Percentiles rank a stretch among this genome's conserved stretches.
Evolutionary conservation across 2,329 filamentous ascomycete genomes (phyloP).

Genomic region (Fusarium sp.): DNA sequence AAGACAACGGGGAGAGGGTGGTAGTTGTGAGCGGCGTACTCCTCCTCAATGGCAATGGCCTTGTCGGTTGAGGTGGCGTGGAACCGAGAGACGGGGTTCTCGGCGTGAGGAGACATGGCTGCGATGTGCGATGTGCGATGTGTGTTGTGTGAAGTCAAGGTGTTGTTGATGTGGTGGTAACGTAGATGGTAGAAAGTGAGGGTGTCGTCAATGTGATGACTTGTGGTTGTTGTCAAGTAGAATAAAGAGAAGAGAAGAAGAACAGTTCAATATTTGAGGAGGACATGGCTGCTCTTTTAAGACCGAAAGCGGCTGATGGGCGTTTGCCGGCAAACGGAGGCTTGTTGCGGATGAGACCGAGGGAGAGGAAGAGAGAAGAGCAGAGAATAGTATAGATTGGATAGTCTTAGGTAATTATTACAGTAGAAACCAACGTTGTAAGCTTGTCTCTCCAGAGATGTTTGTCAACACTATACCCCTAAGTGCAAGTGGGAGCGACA

Average conservation of each 20-base stretch:
- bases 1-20: conserved; percentile 97
- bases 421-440: conserved; percentile 32
- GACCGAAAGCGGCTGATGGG: conserved; percentile 25
- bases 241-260: conserved; percentile 15
- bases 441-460: conserved; percentile 24
- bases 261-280: background rate
- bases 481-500: conserved; percentile 67
- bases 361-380: background rate
- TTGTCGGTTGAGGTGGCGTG: conserved; percentile 83
- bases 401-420: conserved; percentile 50
- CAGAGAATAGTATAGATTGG: conserved; percentile 10
- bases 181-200: conserved; percentile 1
- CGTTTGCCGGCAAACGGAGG: conserved; percentile 28
- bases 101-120: conserved; percentile 71
- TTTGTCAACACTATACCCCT: conserved; percentile 63
- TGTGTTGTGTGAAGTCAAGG: conserved; percentile 5
- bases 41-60: conserved; percentile 84
- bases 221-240: conserved; percentile 10
- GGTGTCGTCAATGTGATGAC: background rate
- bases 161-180: conserved; percentile 15
- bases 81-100: conserved; percentile 61
- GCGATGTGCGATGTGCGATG: background rate
- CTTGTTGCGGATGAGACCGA: conserved; percentile 22
- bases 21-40: conserved; percentile 97
- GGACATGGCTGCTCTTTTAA: conserved; percentile 44